Base-by-base conservation (phyloP, 1,284 basidiomycete species). In the Irpex rosettiformis region DNA sequence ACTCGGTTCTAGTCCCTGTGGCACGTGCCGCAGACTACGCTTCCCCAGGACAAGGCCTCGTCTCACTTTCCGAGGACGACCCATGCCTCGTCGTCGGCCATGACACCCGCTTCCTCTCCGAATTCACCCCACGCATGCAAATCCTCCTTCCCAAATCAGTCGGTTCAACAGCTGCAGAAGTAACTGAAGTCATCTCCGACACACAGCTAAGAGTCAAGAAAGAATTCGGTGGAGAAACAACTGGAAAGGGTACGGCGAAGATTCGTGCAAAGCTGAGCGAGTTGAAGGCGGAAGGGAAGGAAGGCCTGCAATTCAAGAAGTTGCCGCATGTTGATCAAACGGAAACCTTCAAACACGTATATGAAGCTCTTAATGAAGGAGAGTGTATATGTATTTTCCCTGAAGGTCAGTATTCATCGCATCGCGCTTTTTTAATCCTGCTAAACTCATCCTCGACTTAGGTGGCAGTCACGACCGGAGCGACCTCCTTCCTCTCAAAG, bases 401-500 rank as follows among this genome's bases (percentile, higher is more conserved):
- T 51, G 96, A 98, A 87, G 95, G 94, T 92, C 64, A 64, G 69
- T 69, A 29, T 6, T 22, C 47, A 45, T 11, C 37, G 56, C 49
- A 29, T 18, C 13, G 13, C 11, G 13, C n/a, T 13, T 16, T n/a
- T 28, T 28, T 2, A 30, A 28, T 18, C 40, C 47, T 48, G n/a
- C 24, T 27, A 28, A 10, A 30, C 52, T 57, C 30, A 45, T 49
- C 7, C 1, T 8, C 43, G 55, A 43, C 29, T 10, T 33, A 95
- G 93, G 95, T 65, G 96, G 96, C 58, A 97, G 95, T 59, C 96
- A 98, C 73, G 96, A 98, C 74, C 88, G 96, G 43, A 96, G 93
- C n/a, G 95, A 98, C 72, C 82, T 98, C 57, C 81, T 98, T 37
- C 96, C 96, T 1, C 81, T 98, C 48, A 98, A 98, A 75, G 96